A percentile compares a stretch with the other conserved stretches of the same genome.
phyloP scores from a whole-genome alignment of 371 early-diverging fungal genomes.

The Mortierella sp. region DNA sequence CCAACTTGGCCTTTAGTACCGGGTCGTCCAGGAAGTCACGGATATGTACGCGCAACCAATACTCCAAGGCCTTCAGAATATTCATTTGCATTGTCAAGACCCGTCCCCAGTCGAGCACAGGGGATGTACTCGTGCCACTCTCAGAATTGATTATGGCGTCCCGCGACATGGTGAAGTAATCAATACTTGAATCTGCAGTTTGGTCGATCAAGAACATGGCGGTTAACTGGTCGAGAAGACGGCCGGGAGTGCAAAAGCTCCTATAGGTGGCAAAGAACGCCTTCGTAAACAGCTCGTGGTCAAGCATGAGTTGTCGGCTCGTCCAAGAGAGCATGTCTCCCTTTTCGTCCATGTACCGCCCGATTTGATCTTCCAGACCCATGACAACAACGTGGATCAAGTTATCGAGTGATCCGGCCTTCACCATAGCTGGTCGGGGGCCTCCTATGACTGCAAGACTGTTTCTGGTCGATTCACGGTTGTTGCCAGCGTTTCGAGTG shows the following conservation, averaged over 20 bases:
- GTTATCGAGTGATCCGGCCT: slow-evolving; percentile 62
- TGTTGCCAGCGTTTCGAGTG: background rate
- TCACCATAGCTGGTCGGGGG: slow-evolving; percentile 54
- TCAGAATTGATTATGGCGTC: background rate
- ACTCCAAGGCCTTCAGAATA: slow-evolving; percentile 67
- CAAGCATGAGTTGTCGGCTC: slow-evolving; percentile 52
- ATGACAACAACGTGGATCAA: slow-evolving; percentile 64
- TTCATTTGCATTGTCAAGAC: slow-evolving; percentile 57
- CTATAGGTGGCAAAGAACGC: slow-evolving; percentile 71
- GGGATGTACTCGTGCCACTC: background rate
- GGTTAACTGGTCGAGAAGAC: slow-evolving; percentile 62
- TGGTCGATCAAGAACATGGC: slow-evolving; percentile 58
- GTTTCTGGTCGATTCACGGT: slow-evolving; percentile 13
- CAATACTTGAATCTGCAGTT: too few species aligned
- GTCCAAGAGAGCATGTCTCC: slow-evolving; percentile 54
- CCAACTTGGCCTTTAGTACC: slow-evolving; percentile 35
- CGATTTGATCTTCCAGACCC: slow-evolving; percentile 59
- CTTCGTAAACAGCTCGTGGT: slow-evolving; percentile 58
- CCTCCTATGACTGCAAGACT: slow-evolving; percentile 16
- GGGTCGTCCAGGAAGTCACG: slow-evolving; percentile 76
- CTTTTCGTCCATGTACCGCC: slow-evolving; percentile 57
- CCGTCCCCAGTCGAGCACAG: slow-evolving; percentile 55
- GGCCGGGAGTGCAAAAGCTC: slow-evolving; percentile 58
- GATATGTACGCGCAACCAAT: slow-evolving; percentile 73
- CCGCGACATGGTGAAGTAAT: too few species aligned